Evolutionary conservation across 2,329 filamentous ascomycete species (phyloP).

Genomic region (Seiridium unicorne): DNA sequence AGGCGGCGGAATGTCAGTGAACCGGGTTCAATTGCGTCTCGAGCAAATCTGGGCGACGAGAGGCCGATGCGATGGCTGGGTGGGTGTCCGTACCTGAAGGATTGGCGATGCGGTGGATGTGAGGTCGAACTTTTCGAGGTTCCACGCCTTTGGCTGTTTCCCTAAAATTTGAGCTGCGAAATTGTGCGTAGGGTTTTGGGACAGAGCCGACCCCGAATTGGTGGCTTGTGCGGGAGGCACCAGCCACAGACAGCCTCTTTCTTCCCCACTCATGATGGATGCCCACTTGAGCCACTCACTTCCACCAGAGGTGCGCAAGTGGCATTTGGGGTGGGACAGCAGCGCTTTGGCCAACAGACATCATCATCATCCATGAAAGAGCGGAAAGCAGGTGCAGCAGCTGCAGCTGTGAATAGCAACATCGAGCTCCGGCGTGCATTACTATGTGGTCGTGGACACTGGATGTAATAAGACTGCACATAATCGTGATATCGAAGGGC

Average conservation of each 20-base stretch:
- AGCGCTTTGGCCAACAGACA: too few species aligned
- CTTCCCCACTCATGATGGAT: neutral
- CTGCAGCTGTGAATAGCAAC: too few species aligned
- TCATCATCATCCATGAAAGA: too few species aligned
- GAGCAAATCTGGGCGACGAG: too few species aligned
- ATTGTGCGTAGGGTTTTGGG: conserved; percentile 16
- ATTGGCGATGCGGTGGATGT: conserved; percentile 27
- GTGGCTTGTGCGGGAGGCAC: neutral
- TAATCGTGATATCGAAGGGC: too few species aligned
- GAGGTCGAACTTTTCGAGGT: conserved; percentile 19
- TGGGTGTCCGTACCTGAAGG: conserved; percentile 23
- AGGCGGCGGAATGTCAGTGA: neutral
- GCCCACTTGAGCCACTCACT: neutral
- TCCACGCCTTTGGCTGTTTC: conserved; percentile 5
- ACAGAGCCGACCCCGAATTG: neutral
- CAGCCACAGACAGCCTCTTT: neutral
- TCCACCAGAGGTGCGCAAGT: neutral
- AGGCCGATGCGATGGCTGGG: neutral
- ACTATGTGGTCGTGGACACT: too few species aligned
- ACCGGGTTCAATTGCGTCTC: neutral
- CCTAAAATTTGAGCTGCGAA: conserved; percentile 10
- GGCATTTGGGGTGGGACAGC: neutral
- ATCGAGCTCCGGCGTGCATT: too few species aligned
- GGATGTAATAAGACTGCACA: too few species aligned
- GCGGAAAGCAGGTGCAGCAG: too few species aligned